phyloP scores from a whole-genome alignment of 73 alveolate genomes.

The Paramecium primaurelia region DNA sequence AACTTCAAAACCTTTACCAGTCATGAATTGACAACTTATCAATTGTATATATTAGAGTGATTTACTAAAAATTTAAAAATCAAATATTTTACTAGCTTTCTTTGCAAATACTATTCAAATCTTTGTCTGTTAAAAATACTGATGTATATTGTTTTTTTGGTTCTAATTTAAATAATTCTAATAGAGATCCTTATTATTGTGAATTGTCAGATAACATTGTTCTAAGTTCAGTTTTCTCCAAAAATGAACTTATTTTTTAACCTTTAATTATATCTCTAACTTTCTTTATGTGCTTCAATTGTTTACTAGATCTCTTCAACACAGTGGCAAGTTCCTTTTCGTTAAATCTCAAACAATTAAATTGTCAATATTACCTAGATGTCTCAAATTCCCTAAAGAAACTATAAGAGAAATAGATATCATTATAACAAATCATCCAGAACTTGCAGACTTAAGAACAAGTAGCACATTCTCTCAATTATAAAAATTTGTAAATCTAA shows the following conservation, averaged over 20 bases:
- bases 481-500: background rate
- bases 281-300: slow-evolving; percentile 28
- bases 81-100: background rate
- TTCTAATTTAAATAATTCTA: background rate
- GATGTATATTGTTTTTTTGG: background rate
- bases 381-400: slow-evolving; percentile 29
- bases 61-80: background rate
- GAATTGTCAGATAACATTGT: background rate
- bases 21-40: slow-evolving; percentile 17
- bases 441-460: slow-evolving; percentile 16
- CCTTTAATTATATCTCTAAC: slow-evolving; percentile 16
- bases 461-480: slow-evolving; percentile 12
- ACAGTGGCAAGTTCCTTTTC: slow-evolving; percentile 22
- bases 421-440: slow-evolving; percentile 19
- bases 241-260: background rate
- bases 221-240: background rate
- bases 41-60: slow-evolving; percentile 2
- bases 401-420: slow-evolving; percentile 16
- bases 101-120: background rate
- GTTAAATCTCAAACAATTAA: background rate
- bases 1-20: slow-evolving; percentile 33
- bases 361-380: background rate
- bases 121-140: slow-evolving; percentile 39
- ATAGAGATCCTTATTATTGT: background rate
- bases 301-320: background rate